A percentile compares a stretch with the other conserved stretches of the same genome.
Evolutionary conservation across 306 rosid genomes (phyloP).

Genomic region (Gynostemma pentaphyllum): DNA sequence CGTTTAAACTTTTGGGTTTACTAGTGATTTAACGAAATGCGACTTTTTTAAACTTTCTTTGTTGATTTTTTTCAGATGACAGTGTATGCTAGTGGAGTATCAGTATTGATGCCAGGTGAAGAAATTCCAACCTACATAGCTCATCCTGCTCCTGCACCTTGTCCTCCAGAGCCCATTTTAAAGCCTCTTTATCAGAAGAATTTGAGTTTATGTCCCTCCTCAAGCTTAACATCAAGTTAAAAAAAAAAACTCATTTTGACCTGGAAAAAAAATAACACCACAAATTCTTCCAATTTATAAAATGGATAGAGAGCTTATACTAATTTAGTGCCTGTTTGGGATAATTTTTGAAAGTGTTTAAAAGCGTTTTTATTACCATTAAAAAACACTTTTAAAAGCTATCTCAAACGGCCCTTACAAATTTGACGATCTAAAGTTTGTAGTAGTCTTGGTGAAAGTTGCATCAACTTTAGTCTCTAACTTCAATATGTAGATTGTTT

Average conservation of each 20-base stretch:
- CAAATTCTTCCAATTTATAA: too few species aligned
- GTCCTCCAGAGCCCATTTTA: slow-evolving; percentile 22
- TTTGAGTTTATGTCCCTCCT: slow-evolving; percentile 4
- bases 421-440: slow-evolving; percentile 9
- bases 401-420: too few species aligned
- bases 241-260: slow-evolving; percentile 3
- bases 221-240: slow-evolving; percentile 5
- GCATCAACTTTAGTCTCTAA: slow-evolving; percentile 5
- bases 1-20: too few species aligned
- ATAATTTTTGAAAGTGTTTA: too few species aligned
- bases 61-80: slow-evolving; percentile 23
- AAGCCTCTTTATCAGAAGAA: slow-evolving; percentile 30
- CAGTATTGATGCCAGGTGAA: slow-evolving; percentile 73
- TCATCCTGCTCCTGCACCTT: slow-evolving; percentile 44
- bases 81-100: slow-evolving; percentile 34
- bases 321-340: too few species aligned
- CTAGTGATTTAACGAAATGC: too few species aligned
- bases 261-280: slow-evolving; percentile 5
- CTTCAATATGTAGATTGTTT: background rate
- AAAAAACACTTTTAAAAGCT: too few species aligned
- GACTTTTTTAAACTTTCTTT: too few species aligned
- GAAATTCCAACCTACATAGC: slow-evolving; percentile 56
- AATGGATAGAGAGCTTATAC: too few species aligned
- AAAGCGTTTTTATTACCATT: too few species aligned
- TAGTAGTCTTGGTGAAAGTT: slow-evolving; percentile 1